Evolutionary conservation across 202 grass and related monocot genomes (phyloP), one percentile per base, ranked within the genome.

Genomic region (Setaria italica): DNA sequence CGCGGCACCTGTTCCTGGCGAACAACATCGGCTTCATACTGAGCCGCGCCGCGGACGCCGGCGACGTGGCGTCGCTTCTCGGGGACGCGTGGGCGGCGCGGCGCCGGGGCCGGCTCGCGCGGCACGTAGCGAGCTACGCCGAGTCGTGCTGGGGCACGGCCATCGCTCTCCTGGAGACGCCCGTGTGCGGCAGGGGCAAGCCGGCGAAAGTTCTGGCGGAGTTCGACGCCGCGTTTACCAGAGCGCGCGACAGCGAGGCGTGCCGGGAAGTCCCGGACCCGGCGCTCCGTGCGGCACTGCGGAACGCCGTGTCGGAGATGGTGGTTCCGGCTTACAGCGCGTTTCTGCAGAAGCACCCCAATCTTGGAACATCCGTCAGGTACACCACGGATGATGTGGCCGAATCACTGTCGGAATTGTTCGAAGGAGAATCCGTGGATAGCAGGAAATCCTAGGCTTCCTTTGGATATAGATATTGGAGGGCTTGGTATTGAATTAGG

Each of bases 11-110:
- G 17, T 88, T 88, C 80, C 13, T 67, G 35, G 80, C 80, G 2
- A 88, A 79, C 80, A 88, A 79, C 81, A 3, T 29, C 19, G 46
- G 58, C 35, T 88, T 79, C 67, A 10, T 88, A 9, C 57, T 79
- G 13, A 65, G 10, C 53, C 81, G 59, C 49, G 57, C 20, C 67
- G 37, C 51, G 14, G 70, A 68, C 45, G 9, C 47, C 59, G 71
- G 39, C 48, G 79, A 14, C n/a, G 67, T 56, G 25, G 46, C 19
- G 37, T 35, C 60, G 1, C 60, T 78, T 57, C 80, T 79, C 47
- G 81, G 86, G 3, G 56, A 14, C 35, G 67, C 77, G 9, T 84
- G 80, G 81, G 49, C 59, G 8, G 39, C 48, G 21, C 30, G 25
- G 17, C 75, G 48, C 13, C 67, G 32, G 46, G 47, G 48, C 57